Base-by-base conservation (phyloP, 2,329 filamentous ascomycete genomes). In the Trichoderma arundinaceum region DNA sequence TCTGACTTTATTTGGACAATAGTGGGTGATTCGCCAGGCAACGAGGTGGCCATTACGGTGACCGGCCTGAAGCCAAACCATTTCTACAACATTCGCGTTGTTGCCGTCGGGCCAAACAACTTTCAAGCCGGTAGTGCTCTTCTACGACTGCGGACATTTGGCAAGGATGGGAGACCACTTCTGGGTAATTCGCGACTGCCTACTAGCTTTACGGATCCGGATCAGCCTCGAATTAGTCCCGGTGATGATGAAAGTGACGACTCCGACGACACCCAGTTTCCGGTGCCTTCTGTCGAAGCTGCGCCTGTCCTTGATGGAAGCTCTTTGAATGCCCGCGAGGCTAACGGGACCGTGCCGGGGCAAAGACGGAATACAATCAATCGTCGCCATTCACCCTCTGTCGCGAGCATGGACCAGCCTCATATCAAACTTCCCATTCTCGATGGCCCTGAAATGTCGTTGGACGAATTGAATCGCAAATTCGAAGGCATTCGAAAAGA, bases 41-140 rank as follows among this genome's bases (percentile, higher is more conserved):
- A 77, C 38, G 78, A 79, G 60, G 74, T 76, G 48, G 78, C 92
- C n/a, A 93, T 97, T 61, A 94, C 92, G 52, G 93, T 99, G 64
- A 93, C 91, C 38, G 92, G 94, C 44, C 83, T 99, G 7, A 89
- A 90, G 72, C 93, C 95, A 0, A 89, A 90, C 69, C 91, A 92
- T 72, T 96, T 94, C 73, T 98, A 98, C 79, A 96, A 96, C 70
- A 89, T 99, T 33, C 90, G 94, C 67, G 92, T 98, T 62, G 91
- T 97, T 71, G 92, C 94, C 44, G 90, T 97, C 62, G 96, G 94
- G 56, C 87, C 90, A 35, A 92, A 94, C 71, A 96, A 95, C 77
- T 98, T 98, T 73, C 92, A 96, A 74, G 92, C 94, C 0, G 91
- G 92, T 43, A 97, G 95, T 76, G 85, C 88, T 5, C 88, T 96